Percentiles rank a stretch among this genome's conserved stretches.
phyloP scores from a whole-genome alignment of 306 rosid species.

The Vigna radiata region DNA sequence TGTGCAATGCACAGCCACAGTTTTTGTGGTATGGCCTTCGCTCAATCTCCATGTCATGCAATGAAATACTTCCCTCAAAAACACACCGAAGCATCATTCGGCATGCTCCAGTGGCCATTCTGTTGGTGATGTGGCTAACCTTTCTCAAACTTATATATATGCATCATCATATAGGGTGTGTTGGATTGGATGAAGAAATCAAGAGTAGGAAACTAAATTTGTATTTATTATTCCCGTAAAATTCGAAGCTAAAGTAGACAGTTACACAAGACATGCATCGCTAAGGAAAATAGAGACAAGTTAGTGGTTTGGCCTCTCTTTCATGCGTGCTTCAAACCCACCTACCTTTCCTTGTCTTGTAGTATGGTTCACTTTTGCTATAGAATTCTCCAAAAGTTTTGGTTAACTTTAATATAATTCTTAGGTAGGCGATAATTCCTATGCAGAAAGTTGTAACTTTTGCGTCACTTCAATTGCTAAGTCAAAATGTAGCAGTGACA shows the following conservation, averaged over 20 bases:
- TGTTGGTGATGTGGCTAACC: constrained; percentile 1
- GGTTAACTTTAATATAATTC: neutral
- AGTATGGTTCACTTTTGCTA: constrained; percentile 4
- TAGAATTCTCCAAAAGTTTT: constrained; percentile 42
- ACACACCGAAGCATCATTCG: constrained; percentile 55
- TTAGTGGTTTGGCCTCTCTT: constrained; percentile 17
- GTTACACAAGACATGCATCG: constrained; percentile 36
- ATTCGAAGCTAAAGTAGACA: constrained; percentile 28
- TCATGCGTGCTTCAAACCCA: neutral
- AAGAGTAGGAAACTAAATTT: constrained; percentile 35
- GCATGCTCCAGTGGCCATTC: constrained; percentile 53
- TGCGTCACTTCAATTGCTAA: neutral
- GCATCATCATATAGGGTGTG: neutral
- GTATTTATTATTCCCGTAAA: constrained; percentile 27
- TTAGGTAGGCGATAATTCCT: constrained; percentile 28
- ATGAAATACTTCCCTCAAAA: constrained; percentile 64
- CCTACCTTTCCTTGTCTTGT: constrained; percentile 18
- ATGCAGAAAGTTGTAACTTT: constrained; percentile 12
- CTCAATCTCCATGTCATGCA: constrained; percentile 58
- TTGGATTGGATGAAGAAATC: constrained; percentile 40
- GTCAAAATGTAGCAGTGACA: constrained; percentile 33
- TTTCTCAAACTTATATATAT: constrained; percentile 3
- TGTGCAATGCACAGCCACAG: constrained; percentile 78
- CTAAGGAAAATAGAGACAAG: constrained; percentile 39
- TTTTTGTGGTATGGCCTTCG: constrained; percentile 85